These are phyloP conservation scores for Paraconiothyrium brasiliense DNA, from an alignment of 2,329 filamentous ascomycete genomes.

Conservation along the genomic window DNA sequence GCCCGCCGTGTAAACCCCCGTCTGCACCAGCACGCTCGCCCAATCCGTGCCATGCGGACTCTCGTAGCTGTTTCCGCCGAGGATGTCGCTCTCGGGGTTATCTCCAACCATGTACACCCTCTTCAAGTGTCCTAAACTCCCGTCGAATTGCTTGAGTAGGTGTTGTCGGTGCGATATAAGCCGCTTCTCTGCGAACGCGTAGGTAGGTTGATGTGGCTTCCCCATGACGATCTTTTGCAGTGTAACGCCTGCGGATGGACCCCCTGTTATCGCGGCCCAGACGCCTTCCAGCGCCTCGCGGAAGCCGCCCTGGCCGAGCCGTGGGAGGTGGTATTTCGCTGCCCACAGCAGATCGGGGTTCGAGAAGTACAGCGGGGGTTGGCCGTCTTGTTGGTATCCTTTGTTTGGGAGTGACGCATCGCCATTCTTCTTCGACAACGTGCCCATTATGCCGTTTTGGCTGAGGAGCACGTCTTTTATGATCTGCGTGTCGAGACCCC, in stretches of 20 bases:
- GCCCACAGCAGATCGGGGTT: constrained; percentile 94
- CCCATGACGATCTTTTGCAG: constrained; percentile 76
- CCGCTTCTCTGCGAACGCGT: constrained; percentile 82
- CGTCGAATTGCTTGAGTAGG: constrained; percentile 51
- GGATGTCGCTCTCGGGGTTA: constrained; percentile 83
- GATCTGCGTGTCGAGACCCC: constrained; percentile 88
- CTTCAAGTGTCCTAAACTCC: constrained; percentile 61
- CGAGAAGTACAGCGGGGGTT: constrained; percentile 85
- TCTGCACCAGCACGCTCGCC: constrained; percentile 79
- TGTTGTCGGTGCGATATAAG: constrained; percentile 68
- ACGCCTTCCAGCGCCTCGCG: constrained; percentile 81
- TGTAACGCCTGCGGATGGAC: constrained; percentile 59
- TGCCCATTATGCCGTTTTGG: constrained; percentile 79
- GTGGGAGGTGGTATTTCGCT: constrained; percentile 81
- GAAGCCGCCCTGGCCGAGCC: constrained; percentile 92
- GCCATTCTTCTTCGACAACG: constrained; percentile 77
- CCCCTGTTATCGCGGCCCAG: constrained; percentile 76
- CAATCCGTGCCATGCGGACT: constrained; percentile 76
- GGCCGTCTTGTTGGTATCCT: constrained; percentile 84
- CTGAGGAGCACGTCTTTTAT: constrained; percentile 86
- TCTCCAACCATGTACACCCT: constrained; percentile 92
- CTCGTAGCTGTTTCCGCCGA: constrained; percentile 80
- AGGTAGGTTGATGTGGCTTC: constrained; percentile 82
- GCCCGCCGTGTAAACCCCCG: constrained; percentile 75
- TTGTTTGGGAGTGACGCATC: constrained; percentile 69